Base-by-base conservation (phyloP, 1,139 yeast genomes). In the Yamadazyma atlantica region DNA sequence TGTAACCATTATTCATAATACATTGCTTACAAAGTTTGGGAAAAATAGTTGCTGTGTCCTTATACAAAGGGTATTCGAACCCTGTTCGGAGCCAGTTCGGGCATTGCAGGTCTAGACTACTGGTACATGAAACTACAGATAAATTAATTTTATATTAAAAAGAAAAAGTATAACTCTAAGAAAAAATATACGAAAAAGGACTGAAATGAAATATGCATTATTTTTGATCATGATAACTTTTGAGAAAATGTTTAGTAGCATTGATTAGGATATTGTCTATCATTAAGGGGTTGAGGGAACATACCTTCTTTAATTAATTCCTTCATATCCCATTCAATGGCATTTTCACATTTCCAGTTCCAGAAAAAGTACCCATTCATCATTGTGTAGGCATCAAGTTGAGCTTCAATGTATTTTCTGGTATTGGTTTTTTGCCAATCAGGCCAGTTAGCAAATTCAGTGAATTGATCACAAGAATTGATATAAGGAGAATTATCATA, bases 291-390 rank as follows among this genome's bases (percentile, higher is more conserved):
- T 55, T 73, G 82, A 37, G 97, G 97, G 75, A 90, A 83, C 37
- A 88, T 57, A 18, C 80, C 85, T 41, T 71, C 58, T 27, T 63
- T 66, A 16, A 75, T 65, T 51, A 89, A 74, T 44, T 70, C 68
- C 42, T 71, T 67, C 60, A 85, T 71, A 64, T 87, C 95, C 97
- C 97, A 92, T 58, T 90, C 97, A 37, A 83, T 60, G 14, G 94
- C 78, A 51, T 65, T 62, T 60, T 92, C 97, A 22, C 95, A 85
- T 69, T 88, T 90, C 80, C 85, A 89, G 60, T 82, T 81, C 98
- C 97, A 92, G 70, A 84, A 86, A 43, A 89, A 73, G 89, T 95
- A 89, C 12, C 97, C 97, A 27, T 61, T 64, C 41, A 74, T 73
- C 50, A 72, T 73, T 51, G 82, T 88, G 54, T 73, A 88, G 2